Evolutionary conservation across 257 asterid genomes (phyloP), one percentile per base, ranked within the genome.

Genomic region (Nicotiana attenuata): DNA sequence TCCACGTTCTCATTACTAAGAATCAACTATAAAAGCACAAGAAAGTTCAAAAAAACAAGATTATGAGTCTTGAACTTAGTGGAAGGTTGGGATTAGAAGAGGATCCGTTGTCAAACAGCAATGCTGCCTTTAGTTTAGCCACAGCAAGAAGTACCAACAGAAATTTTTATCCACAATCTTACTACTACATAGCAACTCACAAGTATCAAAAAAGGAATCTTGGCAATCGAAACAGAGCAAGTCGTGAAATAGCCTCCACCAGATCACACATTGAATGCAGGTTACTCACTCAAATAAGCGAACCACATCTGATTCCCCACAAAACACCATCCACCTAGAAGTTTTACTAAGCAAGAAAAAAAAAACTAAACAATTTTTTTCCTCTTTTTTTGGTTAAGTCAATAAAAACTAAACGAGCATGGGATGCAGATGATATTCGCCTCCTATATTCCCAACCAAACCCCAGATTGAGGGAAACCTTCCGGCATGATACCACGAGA

Each of bases 371-470:
- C 11, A 1, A 45, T 47, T 50, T 50, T 50, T 50, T 13, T 14
- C 1, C 10, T 3, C 0, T 4, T 14, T 52, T 41, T 41, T 41
- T 41, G 11, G 31, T 22, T 13, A 28, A 29, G n/a, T 28, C 20
- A 15, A n/a, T 16, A 67, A 20, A 67, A 45, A 15, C 41, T 67
- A 19, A 35, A 19, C 53, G 16, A 81, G 10, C 45, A 17, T 15
- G 10, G 61, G 19, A 8, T n/a, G 75, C 9, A 7, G 26, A 33
- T 10, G 4, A 35, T 56, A 29, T 28, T 31, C 81, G 89, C 83
- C 97, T 95, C 87, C 80, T 68, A 5, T 57, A 19, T 17, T 4
- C 6, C 15, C 19, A 22, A 26, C 14, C 24, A 22, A 16, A 56
- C 24, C 11, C 5, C 31, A 3, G 16, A 81, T 77, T 2, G 56